phyloP scores from a whole-genome alignment of 129 eudicot species.

The Silybum marianum region DNA sequence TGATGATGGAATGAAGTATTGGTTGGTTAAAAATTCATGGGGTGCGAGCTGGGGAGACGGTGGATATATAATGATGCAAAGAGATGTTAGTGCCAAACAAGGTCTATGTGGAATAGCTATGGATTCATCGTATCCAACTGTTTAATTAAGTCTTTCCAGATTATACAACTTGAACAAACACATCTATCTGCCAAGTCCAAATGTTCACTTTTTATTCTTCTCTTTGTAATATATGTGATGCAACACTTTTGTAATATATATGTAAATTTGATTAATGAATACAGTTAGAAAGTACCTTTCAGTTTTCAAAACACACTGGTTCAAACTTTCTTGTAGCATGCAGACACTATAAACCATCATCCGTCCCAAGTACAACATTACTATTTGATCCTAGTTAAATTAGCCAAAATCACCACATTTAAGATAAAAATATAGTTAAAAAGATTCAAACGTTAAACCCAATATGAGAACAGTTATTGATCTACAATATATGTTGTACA shows the following conservation, averaged over 20 bases:
- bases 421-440: too few relatives aligned
- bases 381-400: too few relatives aligned
- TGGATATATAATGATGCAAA: constrained; percentile 52
- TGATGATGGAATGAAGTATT: constrained; percentile 22
- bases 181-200: not conserved
- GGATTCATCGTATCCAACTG: constrained; percentile 45
- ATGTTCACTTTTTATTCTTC: not conserved
- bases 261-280: not conserved
- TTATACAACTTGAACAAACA: not conserved
- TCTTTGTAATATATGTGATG: not conserved
- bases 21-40: constrained; percentile 41
- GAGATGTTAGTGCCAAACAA: constrained; percentile 40
- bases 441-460: too few relatives aligned
- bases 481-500: too few relatives aligned
- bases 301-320: too few relatives aligned
- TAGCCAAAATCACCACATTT: too few relatives aligned
- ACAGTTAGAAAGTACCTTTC: too few relatives aligned
- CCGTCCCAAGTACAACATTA: too few relatives aligned
- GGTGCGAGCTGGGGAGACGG: constrained; percentile 49
- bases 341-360: too few relatives aligned
- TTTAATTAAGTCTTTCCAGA: not conserved
- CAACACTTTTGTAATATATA: constrained; percentile 11
- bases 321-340: too few relatives aligned
- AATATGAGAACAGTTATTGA: too few relatives aligned
- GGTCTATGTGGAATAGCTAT: constrained; percentile 54